Evolutionary conservation across 352 stramenopile genomes (phyloP).

Genomic region (Pythium brachiatum): DNA sequence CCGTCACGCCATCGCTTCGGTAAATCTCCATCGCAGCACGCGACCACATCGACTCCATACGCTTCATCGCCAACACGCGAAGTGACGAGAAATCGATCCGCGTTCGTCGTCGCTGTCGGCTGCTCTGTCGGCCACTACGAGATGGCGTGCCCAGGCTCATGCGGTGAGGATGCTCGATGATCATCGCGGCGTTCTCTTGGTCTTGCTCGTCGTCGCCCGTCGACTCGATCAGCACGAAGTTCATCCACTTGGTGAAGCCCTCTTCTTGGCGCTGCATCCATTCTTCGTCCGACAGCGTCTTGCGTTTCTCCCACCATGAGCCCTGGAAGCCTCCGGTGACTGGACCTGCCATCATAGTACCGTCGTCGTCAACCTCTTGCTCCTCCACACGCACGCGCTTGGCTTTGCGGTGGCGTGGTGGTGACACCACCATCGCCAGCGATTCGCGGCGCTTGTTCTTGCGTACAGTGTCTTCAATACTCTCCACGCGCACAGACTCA

Average conservation of each 20-base stretch:
- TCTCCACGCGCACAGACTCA: conserved; percentile 3
- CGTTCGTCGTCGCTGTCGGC: conserved; percentile 16
- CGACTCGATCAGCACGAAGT: conserved; percentile 76
- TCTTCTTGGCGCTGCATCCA: conserved; percentile 82
- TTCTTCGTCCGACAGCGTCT: conserved; percentile 66
- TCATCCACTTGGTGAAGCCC: conserved; percentile 86
- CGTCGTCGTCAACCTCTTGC: background rate
- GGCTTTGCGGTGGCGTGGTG: conserved; percentile 17
- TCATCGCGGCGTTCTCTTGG: conserved; percentile 10
- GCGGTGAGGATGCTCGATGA: conserved; percentile 19
- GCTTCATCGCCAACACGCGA: conserved; percentile 66
- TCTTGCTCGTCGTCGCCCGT: conserved; percentile 33
- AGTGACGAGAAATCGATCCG: conserved; percentile 64
- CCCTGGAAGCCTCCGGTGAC: conserved; percentile 26
- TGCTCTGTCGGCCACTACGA: background rate
- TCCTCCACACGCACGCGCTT: conserved; percentile 20
- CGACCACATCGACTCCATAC: conserved; percentile 64
- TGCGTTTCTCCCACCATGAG: conserved; percentile 75
- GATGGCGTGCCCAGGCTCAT: conserved; percentile 4
- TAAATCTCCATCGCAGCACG: conserved; percentile 61
- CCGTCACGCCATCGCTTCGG: conserved; percentile 44
- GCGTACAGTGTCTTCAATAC: conserved; percentile 1
- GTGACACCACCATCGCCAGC: conserved; percentile 13
- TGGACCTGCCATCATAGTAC: conserved; percentile 15
- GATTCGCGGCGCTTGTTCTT: conserved; percentile 22